A percentile compares a stretch with the other conserved stretches of the same genome.
Conservation (phyloP, 371 early-diverging fungal species). For the Batrachochytrium dendrobatidis region DNA sequence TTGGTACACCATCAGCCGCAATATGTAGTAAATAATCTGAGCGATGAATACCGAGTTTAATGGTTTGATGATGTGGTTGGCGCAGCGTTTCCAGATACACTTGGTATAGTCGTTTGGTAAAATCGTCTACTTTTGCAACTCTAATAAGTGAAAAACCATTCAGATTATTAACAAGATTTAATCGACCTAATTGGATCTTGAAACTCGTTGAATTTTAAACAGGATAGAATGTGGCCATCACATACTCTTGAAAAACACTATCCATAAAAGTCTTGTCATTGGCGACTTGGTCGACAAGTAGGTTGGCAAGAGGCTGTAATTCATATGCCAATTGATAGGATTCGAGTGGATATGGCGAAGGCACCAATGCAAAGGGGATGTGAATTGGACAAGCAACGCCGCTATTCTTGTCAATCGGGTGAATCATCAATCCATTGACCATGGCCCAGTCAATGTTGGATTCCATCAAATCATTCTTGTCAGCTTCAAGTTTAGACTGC, state of each 20-base stretch:
- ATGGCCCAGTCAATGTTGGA: constrained; percentile 79
- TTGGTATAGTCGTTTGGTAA: constrained; percentile 64
- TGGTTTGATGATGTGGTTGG: constrained; percentile 60
- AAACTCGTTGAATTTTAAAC: no score
- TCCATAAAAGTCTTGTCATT: constrained; percentile 67
- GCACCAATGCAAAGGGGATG: constrained; percentile 85
- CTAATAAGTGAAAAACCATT: no score
- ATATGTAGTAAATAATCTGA: constrained; percentile 89
- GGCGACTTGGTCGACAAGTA: constrained; percentile 71
- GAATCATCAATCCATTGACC: constrained; percentile 69
- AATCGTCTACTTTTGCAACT: constrained; percentile 74
- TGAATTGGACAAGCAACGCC: constrained; percentile 45
- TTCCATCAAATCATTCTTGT: no score
- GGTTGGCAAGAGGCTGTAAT: constrained; percentile 76
- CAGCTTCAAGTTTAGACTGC: no score
- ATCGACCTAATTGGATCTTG: no score
- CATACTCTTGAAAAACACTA: constrained; percentile 67
- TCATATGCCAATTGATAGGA: constrained; percentile 66
- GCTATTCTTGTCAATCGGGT: constrained; percentile 17
- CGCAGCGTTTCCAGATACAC: constrained; percentile 61
- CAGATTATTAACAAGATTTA: no score
- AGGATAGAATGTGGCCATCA: no score
- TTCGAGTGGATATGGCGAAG: constrained; percentile 72
- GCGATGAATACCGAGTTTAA: constrained; percentile 78
- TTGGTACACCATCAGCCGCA: not conserved